Base-by-base conservation (phyloP, 176 grass and related monocot genomes). In the Hsuehochloa calcarea region DNA sequence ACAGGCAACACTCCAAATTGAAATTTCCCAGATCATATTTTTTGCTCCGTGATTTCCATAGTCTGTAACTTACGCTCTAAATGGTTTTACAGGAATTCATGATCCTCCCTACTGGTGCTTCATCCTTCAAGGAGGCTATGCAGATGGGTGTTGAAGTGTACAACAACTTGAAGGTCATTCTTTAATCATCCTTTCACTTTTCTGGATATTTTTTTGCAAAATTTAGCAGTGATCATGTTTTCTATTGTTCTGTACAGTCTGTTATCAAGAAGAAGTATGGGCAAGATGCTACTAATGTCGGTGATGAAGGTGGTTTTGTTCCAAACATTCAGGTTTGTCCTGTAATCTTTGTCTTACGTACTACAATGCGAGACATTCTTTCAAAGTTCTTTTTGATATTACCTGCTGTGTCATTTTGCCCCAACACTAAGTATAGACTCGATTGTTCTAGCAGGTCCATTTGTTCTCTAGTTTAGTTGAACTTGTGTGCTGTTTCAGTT, bases 261-360 rank as follows among this genome's bases (percentile, higher is more conserved):
- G 89, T 98, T 69, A 98, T 98, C 85, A 98, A 98, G 93, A 98
- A 98, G 91, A 98, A 98, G 83, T 98, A 98, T 22, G 96, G 96
- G 40, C 96, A 94, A 40, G 96, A 98, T 92, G 96, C 96, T 68
- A 96, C 93, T 67, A 98, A 98, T 86, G 93, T 98, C 40, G 96
- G 96, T 66, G 96, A 98, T 81, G 96, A 98, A 88, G 96, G 96
- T 78, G 96, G 96, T 84, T 98, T 98, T 89, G 96, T 93, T 79
- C 96, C 96, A 39, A 98, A 98, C 88, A 95, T 98, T 85, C 93
- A 95, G 96, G 96, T 97, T 14, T 72, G 51, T 72, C 5, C 5
- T 70, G 40, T 81, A 19, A 45, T 40, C 9, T 47, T 65, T 61
- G 38, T 40, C 58, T 11, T 41, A 63, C 2, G 46, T 34, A 17